Conservation (phyloP, 2,329 filamentous ascomycete species). For the Diaporthe amygdali region DNA sequence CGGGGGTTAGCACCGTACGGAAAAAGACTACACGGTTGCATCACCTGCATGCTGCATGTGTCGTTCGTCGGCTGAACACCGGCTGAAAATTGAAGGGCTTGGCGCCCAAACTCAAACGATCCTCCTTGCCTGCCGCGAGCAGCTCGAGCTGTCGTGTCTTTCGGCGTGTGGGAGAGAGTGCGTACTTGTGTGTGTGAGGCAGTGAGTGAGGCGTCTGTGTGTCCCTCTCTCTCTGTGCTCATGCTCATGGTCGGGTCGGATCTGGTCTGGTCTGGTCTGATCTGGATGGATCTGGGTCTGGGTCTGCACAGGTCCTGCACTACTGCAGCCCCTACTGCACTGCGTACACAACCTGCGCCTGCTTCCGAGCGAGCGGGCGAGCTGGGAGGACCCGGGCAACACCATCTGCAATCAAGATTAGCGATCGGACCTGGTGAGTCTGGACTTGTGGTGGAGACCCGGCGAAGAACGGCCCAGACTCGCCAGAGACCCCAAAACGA, state of each 20-base stretch:
- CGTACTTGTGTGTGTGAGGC: neutral
- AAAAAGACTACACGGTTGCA: slow-evolving; percentile 1
- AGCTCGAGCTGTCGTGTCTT: neutral
- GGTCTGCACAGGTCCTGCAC: slow-evolving; percentile 7
- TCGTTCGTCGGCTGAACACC: slow-evolving; percentile 15
- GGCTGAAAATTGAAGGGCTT: slow-evolving; percentile 13
- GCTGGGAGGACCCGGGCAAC: neutral
- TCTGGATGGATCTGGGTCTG: slow-evolving; percentile 9
- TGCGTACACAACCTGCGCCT: neutral
- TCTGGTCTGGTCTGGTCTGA: slow-evolving; percentile 3
- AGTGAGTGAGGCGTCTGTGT: neutral
- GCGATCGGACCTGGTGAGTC: slow-evolving; percentile 15
- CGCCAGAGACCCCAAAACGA: neutral
- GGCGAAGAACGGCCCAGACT: slow-evolving; percentile 10
- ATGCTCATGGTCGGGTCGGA: neutral
- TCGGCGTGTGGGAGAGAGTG: too few relatives aligned
- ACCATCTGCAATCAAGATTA: slow-evolving; percentile 18
- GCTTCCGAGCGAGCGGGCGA: neutral
- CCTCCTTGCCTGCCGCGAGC: slow-evolving; percentile 7
- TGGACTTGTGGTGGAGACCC: slow-evolving; percentile 23
- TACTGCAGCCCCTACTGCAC: slow-evolving; percentile 10
- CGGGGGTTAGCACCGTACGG: neutral
- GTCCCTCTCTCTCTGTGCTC: neutral
- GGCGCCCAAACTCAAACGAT: slow-evolving; percentile 4
- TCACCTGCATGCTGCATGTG: slow-evolving; percentile 10